Evolutionary conservation across 345 rosid genomes (phyloP).

Genomic region (Eucalyptus microcorys): DNA sequence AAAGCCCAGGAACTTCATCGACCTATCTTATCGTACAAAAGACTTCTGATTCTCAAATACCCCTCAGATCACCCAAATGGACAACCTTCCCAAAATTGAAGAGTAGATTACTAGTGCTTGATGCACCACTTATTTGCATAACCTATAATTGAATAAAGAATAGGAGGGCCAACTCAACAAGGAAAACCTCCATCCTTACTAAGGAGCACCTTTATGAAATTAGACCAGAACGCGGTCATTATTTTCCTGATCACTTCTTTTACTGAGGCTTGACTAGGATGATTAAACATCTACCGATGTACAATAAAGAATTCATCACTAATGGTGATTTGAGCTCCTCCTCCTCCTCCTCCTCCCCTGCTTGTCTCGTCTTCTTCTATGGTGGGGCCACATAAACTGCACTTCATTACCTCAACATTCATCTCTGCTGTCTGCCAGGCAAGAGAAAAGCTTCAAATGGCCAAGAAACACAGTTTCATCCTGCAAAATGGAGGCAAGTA

Average conservation of each 20-base stretch:
- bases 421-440: neutral
- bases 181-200: neutral
- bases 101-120: neutral
- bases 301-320: neutral
- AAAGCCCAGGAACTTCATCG: neutral
- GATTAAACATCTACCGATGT: neutral
- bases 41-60: neutral
- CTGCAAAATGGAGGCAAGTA: neutral
- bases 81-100: neutral
- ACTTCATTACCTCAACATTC: neutral
- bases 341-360: neutral
- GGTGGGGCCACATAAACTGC: neutral
- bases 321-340: neutral
- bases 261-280: neutral
- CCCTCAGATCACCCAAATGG: neutral
- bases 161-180: neutral
- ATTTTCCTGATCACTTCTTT: neutral
- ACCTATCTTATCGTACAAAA: neutral
- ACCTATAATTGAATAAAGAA: neutral
- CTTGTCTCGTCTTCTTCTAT: neutral
- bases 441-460: neutral
- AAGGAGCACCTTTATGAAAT: neutral
- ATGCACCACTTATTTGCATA: neutral
- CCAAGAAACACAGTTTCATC: neutral
- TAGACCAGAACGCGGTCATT: neutral